Percentiles rank a stretch among this genome's conserved stretches.
Evolutionary conservation across 305 asterid genomes (phyloP).

Genomic region (Striga hermonthica): DNA sequence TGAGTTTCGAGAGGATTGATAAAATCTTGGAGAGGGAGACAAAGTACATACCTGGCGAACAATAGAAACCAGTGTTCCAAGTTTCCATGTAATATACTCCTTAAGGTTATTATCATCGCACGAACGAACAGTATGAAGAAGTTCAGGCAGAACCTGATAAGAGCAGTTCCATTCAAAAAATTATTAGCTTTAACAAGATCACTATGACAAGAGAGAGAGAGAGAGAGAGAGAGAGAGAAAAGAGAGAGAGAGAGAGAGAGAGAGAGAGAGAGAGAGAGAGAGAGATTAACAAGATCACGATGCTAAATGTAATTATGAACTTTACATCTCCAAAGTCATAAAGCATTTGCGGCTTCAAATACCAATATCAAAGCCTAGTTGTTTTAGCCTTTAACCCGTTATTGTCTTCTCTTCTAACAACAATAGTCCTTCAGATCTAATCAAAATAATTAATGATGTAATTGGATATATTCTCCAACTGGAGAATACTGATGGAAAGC

Average conservation of each 20-base stretch:
- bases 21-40: slow-evolving; percentile 22
- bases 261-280: too few relatives aligned
- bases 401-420: slow-evolving; percentile 12
- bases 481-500: too few relatives aligned
- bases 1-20: slow-evolving; percentile 23
- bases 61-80: slow-evolving; percentile 93
- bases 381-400: not conserved
- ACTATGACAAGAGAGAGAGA: not conserved
- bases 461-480: too few relatives aligned
- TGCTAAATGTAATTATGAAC: slow-evolving; percentile 23
- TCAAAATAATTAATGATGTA: not conserved
- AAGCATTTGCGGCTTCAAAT: slow-evolving; percentile 20
- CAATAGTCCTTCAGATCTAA: slow-evolving; percentile 10
- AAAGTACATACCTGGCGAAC: slow-evolving; percentile 78
- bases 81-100: slow-evolving; percentile 96
- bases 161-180: slow-evolving; percentile 27
- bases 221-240: slow-evolving; percentile 14
- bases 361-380: not conserved
- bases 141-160: slow-evolving; percentile 91
- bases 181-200: not conserved
- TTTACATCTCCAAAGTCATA: slow-evolving; percentile 15
- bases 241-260: too few relatives aligned
- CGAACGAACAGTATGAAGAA: slow-evolving; percentile 84
- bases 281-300: slow-evolving; percentile 23
- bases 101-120: slow-evolving; percentile 82